These are phyloP conservation scores for Ceratocystis albifundus DNA, from an alignment of 2,329 filamentous ascomycete species.

Conservation along the genomic window DNA sequence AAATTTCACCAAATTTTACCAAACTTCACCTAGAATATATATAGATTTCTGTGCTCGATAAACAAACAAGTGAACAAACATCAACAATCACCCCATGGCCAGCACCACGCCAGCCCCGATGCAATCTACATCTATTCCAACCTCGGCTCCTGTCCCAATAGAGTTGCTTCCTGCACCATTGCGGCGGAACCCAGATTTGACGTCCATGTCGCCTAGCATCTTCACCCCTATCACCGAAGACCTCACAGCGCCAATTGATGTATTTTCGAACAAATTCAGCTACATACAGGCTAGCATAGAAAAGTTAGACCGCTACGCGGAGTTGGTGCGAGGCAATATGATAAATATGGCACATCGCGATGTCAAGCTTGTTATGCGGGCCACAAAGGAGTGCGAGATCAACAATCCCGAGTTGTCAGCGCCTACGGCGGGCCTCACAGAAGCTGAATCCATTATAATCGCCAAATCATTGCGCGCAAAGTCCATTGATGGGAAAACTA, in stretches of 20 bases:
- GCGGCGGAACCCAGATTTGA: conserved; percentile 25
- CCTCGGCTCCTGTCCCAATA: neutral
- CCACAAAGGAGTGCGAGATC: conserved; percentile 14
- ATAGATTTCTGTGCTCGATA: no score
- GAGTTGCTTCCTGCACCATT: conserved; percentile 9
- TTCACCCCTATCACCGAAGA: conserved; percentile 30
- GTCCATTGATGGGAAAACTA: conserved; percentile 13
- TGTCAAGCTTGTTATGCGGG: conserved; percentile 8
- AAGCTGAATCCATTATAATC: conserved; percentile 13
- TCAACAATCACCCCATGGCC: no score
- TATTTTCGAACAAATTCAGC: conserved; percentile 21
- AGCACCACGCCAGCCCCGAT: no score
- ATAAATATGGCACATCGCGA: conserved; percentile 19
- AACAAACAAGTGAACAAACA: no score
- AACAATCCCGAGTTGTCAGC: neutral
- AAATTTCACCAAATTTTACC: no score
- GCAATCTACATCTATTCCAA: neutral
- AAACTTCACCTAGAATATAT: no score
- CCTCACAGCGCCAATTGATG: conserved; percentile 24
- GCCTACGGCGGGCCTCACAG: neutral
- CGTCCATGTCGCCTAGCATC: conserved; percentile 28
- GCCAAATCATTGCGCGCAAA: neutral
- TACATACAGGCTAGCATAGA: conserved; percentile 13
- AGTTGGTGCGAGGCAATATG: conserved; percentile 22
- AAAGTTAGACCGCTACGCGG: conserved; percentile 20